Conservation (phyloP, 2,329 filamentous ascomycete genomes). For the Dothistroma pini region DNA sequence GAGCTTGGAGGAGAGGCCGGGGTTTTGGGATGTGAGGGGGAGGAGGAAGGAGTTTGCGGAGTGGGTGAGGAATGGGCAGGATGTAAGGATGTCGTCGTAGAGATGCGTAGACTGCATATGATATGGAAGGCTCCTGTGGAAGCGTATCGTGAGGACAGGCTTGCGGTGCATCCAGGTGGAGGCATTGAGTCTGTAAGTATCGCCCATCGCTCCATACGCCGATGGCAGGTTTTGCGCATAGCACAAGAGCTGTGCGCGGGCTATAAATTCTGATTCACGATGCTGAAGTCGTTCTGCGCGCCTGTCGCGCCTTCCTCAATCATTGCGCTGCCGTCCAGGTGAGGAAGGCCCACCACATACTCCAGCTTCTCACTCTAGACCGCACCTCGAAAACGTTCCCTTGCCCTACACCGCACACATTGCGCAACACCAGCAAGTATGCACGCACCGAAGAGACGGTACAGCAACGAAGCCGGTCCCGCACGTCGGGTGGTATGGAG, state of each 20-base stretch:
- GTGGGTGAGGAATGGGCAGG: slow-evolving; percentile 56
- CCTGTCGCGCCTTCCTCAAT: slow-evolving; percentile 10
- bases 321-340: background rate
- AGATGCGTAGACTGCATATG: background rate
- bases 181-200: background rate
- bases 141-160: background rate
- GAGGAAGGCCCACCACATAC: background rate
- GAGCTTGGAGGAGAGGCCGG: slow-evolving; percentile 71
- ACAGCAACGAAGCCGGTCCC: slow-evolving; percentile 11
- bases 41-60: slow-evolving; percentile 73
- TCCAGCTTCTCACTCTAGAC: background rate
- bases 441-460: slow-evolving; percentile 9
- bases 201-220: background rate
- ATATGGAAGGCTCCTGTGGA: background rate
- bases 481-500: slow-evolving; percentile 4
- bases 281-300: background rate
- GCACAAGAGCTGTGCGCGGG: background rate
- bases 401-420: background rate
- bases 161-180: background rate
- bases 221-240: background rate
- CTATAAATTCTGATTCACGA: background rate
- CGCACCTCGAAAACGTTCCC: background rate
- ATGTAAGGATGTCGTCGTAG: slow-evolving; percentile 2
- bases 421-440: slow-evolving; percentile 5
- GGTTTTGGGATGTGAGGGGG: slow-evolving; percentile 80